phyloP scores from a whole-genome alignment of 441 rosid genomes.

The Dalechampia spathulata region DNA sequence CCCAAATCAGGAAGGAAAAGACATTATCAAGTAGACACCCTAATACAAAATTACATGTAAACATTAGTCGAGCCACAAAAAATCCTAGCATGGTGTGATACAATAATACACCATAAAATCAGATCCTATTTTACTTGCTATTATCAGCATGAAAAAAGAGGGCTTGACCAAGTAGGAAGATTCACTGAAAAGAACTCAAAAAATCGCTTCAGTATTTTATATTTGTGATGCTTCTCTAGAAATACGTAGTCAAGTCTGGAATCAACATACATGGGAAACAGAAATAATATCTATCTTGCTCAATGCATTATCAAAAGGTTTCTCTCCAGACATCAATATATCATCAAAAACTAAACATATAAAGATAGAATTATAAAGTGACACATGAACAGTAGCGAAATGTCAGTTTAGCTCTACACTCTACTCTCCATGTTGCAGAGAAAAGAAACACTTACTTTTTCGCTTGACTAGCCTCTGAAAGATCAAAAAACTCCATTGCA shows the following conservation, averaged over 20 bases:
- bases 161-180: background rate
- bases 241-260: background rate
- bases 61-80: background rate
- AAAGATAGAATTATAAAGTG: background rate
- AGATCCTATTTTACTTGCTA: background rate
- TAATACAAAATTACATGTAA: background rate
- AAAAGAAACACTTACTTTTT: slow-evolving; percentile 53
- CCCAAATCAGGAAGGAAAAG: background rate
- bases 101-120: background rate
- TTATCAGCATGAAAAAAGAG: background rate
- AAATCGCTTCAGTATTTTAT: background rate
- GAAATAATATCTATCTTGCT: background rate
- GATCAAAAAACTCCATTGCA: slow-evolving; percentile 94
- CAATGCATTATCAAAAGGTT: background rate
- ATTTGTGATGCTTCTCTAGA: background rate
- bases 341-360: background rate
- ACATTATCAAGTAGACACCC: background rate
- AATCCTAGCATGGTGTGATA: background rate
- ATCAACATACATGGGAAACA: background rate
- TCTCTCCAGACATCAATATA: background rate
- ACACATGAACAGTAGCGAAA: background rate
- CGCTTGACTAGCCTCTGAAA: slow-evolving; percentile 84
- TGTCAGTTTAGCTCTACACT: background rate
- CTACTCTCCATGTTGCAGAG: background rate
- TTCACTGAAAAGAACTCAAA: background rate